Percentiles rank a stretch among this genome's conserved stretches.
Conservation (phyloP, 2,329 filamentous ascomycete genomes). For the Cercospora janseana region DNA sequence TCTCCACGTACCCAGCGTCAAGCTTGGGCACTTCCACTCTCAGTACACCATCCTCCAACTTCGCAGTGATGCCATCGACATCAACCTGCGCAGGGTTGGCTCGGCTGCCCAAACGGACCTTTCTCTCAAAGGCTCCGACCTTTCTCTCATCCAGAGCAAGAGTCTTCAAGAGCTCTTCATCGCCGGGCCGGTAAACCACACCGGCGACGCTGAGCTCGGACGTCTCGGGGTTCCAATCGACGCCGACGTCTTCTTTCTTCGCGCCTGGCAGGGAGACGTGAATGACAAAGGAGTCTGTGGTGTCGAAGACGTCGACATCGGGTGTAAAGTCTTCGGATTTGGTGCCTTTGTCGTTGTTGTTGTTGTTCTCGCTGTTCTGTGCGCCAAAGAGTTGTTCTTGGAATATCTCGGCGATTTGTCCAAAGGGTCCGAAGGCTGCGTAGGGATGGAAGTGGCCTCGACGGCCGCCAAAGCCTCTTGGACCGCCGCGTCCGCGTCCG, state of each 20-base stretch:
- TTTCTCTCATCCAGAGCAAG: constrained; percentile 65
- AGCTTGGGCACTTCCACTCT: constrained; percentile 74
- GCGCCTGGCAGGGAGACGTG: constrained; percentile 74
- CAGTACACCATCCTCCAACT: constrained; percentile 75
- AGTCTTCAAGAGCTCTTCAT: constrained; percentile 66
- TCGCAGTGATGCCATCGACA: constrained; percentile 66
- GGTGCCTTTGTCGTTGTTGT: constrained; percentile 5
- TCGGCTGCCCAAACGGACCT: constrained; percentile 58
- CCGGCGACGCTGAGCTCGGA: constrained; percentile 66
- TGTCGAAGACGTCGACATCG: constrained; percentile 74
- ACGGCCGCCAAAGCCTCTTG: constrained; percentile 30
- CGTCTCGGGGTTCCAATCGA: constrained; percentile 72
- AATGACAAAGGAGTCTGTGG: constrained; percentile 62
- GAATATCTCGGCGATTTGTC: constrained; percentile 37
- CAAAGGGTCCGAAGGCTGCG: constrained; percentile 28
- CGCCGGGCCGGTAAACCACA: constrained; percentile 68
- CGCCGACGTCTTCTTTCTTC: constrained; percentile 72
- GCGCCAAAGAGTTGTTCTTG: constrained; percentile 41
- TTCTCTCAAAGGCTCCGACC: constrained; percentile 72
- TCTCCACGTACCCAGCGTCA: constrained; percentile 60
- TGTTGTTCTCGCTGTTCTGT: constrained; percentile 25
- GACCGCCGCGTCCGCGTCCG: constrained; percentile 33
- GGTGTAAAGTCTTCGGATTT: constrained; percentile 54
- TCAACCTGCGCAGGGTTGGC: constrained; percentile 63
- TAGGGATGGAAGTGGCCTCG: constrained; percentile 24